Evolutionary conservation across 2,329 filamentous ascomycete genomes (phyloP).

Genomic region (Madurella fahalii): DNA sequence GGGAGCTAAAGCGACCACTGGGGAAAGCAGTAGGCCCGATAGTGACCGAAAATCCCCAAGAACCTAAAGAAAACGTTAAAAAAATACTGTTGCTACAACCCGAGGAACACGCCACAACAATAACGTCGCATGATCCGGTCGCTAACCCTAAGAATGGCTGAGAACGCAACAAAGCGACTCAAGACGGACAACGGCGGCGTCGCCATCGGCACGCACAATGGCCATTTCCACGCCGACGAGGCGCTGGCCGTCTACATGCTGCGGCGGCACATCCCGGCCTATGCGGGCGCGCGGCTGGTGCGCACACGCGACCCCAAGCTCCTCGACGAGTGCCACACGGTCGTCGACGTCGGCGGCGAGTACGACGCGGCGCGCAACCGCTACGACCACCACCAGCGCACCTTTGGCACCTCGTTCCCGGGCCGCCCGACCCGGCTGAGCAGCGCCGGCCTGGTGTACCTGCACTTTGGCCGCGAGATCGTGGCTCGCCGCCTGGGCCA

Average conservation of each 20-base stretch:
- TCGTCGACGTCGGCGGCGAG: constrained; percentile 95
- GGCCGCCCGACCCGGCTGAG: constrained; percentile 82
- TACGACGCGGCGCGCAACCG: constrained; percentile 74
- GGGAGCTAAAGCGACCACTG: too few species aligned
- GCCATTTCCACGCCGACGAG: constrained; percentile 98
- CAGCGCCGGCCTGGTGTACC: constrained; percentile 88
- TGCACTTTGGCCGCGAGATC: constrained; percentile 88
- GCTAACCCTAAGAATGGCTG: constrained; percentile 46
- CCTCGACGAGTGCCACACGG: constrained; percentile 81
- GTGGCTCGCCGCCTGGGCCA: constrained; percentile 61
- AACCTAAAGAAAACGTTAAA: too few species aligned
- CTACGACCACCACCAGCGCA: constrained; percentile 97
- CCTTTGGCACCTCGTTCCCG: constrained; percentile 82
- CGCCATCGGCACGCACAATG: constrained; percentile 90
- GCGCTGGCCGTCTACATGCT: constrained; percentile 96
- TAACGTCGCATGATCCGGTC: constrained; percentile 20
- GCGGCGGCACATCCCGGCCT: constrained; percentile 72
- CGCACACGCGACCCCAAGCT: constrained; percentile 81
- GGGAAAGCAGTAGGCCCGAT: too few species aligned
- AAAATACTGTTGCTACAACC: too few species aligned
- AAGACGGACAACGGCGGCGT: constrained; percentile 63
- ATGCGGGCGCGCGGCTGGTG: constrained; percentile 67
- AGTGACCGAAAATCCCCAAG: too few species aligned
- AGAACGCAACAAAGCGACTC: constrained; percentile 73
- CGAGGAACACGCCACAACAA: not conserved